These are phyloP conservation scores for Grosmannia clavigera DNA, from an alignment of 2,329 filamentous ascomycete genomes.

Conservation along the genomic window DNA sequence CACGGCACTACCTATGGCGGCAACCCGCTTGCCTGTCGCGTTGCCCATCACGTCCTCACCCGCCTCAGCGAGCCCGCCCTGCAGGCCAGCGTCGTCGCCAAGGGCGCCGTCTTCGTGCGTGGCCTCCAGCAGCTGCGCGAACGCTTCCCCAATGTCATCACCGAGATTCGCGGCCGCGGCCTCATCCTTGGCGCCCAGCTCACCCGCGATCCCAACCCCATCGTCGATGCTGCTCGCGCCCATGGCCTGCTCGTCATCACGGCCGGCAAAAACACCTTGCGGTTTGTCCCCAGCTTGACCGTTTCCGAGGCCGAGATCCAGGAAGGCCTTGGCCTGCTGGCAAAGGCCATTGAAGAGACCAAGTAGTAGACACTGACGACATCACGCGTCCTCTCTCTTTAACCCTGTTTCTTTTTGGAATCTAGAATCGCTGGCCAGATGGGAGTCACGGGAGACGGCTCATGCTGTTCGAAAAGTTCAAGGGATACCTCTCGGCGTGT, in stretches of 20 bases:
- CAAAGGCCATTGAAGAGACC: constrained; percentile 45
- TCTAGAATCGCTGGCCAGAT: background rate
- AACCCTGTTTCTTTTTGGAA: background rate
- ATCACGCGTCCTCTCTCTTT: background rate
- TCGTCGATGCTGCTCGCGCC: constrained; percentile 79
- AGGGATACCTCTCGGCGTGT: background rate
- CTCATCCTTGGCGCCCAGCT: constrained; percentile 82
- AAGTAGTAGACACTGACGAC: background rate
- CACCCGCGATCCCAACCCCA: constrained; percentile 53
- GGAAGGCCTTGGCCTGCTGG: constrained; percentile 63
- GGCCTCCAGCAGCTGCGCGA: constrained; percentile 34
- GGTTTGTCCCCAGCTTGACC: constrained; percentile 80
- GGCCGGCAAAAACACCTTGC: constrained; percentile 79
- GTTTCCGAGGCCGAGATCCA: constrained; percentile 73
- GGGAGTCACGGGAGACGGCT: background rate
- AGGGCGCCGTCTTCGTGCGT: constrained; percentile 38
- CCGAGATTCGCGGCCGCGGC: constrained; percentile 70
- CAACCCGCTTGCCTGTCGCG: constrained; percentile 72
- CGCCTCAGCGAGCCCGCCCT: constrained; percentile 61
- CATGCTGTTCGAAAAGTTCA: background rate
- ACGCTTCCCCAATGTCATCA: constrained; percentile 54
- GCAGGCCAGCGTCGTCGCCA: constrained; percentile 55
- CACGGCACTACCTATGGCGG: constrained; percentile 93
- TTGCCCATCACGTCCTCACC: constrained; percentile 76
- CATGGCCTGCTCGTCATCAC: constrained; percentile 83